A percentile compares a stretch with the other conserved stretches of the same genome.
phyloP scores from a whole-genome alignment of 208 protist genomes.

The Acanthamoeba healyi region DNA sequence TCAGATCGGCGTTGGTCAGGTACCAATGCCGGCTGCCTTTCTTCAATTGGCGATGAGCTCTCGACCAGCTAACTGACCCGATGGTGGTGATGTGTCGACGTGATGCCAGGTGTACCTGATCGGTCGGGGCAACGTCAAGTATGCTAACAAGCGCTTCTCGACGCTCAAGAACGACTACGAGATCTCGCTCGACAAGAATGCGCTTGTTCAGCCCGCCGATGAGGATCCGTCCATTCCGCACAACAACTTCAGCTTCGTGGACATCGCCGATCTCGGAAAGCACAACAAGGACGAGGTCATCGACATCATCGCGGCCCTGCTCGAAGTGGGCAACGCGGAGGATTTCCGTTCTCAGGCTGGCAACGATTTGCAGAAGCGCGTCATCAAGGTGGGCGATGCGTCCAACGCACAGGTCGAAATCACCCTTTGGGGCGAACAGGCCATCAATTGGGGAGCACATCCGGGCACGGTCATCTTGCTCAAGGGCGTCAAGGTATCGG shows the following conservation, averaged over 20 bases:
- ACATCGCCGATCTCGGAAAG: slow-evolving; percentile 75
- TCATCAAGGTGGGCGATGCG: slow-evolving; percentile 77
- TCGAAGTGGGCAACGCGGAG: background rate
- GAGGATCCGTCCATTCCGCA: slow-evolving; percentile 70
- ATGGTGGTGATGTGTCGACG: background rate
- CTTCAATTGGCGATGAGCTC: no score
- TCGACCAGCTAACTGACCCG: no score
- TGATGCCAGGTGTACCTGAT: slow-evolving; percentile 75
- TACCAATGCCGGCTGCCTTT: background rate
- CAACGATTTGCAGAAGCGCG: slow-evolving; percentile 61
- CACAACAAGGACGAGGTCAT: slow-evolving; percentile 60
- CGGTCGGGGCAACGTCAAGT: slow-evolving; percentile 72
- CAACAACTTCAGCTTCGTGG: slow-evolving; percentile 73
- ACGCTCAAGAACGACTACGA: slow-evolving; percentile 83
- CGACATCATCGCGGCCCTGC: slow-evolving; percentile 69
- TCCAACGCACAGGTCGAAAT: slow-evolving; percentile 76
- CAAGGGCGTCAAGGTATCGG: slow-evolving; percentile 76
- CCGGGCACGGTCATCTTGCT: slow-evolving; percentile 68
- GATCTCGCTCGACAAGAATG: slow-evolving; percentile 77
- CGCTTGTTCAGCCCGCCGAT: slow-evolving; percentile 11
- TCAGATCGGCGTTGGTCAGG: background rate
- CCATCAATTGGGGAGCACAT: background rate
- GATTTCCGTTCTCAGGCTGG: slow-evolving; percentile 69
- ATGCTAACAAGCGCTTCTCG: slow-evolving; percentile 80
- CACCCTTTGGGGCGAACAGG: slow-evolving; percentile 83